These are phyloP conservation scores for Cutaneotrichosporon sp. DNA, from an alignment of 1,284 basidiomycete species.

Conservation along the genomic window DNA sequence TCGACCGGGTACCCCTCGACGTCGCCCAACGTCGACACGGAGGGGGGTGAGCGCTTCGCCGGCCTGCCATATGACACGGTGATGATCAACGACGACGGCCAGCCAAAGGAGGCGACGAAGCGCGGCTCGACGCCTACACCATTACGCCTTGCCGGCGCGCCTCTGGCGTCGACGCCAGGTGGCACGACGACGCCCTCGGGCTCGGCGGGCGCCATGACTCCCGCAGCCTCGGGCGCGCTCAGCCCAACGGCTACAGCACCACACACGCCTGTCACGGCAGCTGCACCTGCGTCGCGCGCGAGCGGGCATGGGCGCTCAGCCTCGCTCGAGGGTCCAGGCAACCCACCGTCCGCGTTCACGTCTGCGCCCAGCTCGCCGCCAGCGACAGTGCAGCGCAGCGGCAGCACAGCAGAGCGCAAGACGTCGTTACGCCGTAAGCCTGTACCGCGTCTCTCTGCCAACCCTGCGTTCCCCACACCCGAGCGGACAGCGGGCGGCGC, in stretches of 20 bases:
- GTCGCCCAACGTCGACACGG: neutral
- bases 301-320: no score
- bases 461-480: no score
- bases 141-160: neutral
- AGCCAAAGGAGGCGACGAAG: neutral
- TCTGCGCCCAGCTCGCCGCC: neutral
- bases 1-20: neutral
- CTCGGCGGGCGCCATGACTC: neutral
- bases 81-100: neutral
- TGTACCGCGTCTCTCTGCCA: conserved; percentile 11
- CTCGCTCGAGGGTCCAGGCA: neutral
- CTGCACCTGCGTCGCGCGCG: no score
- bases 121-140: neutral
- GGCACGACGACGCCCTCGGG: neutral
- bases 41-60: neutral
- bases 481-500: no score
- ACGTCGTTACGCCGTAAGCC: conserved; percentile 18
- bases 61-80: neutral
- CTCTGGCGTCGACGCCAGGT: neutral
- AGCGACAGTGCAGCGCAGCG: neutral
- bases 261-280: neutral
- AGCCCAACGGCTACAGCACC: neutral
- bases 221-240: neutral
- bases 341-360: neutral
- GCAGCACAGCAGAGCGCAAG: conserved; percentile 11